These are phyloP conservation scores for Ulmus americana DNA, from an alignment of 331 rosid genomes.

Conservation along the genomic window DNA sequence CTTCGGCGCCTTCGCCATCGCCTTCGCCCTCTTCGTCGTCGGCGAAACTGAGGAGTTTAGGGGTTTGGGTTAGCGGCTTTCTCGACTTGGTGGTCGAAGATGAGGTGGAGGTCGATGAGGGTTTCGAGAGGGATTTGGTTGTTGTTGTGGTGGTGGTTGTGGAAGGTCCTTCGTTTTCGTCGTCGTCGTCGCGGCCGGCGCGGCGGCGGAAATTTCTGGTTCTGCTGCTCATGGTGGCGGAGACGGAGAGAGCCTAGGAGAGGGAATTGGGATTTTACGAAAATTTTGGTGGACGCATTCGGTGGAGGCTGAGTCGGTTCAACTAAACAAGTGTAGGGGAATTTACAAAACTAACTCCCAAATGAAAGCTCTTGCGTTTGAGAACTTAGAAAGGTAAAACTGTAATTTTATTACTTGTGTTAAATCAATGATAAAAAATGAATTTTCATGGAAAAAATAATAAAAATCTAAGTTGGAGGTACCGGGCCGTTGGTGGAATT, in stretches of 20 bases:
- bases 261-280: background rate
- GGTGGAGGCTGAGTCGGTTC: background rate
- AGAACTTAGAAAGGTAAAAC: too few species aligned
- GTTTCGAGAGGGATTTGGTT: constrained; percentile 23
- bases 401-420: too few species aligned
- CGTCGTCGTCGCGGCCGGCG: constrained; percentile 31
- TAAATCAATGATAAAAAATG: too few species aligned
- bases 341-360: too few species aligned
- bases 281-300: background rate
- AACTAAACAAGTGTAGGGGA: too few species aligned
- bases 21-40: constrained; percentile 56
- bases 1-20: constrained; percentile 54
- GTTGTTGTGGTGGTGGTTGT: constrained; percentile 20
- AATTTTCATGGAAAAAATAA: too few species aligned
- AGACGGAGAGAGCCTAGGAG: background rate
- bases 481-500: too few species aligned
- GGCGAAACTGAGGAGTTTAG: constrained; percentile 78
- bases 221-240: constrained; percentile 43
- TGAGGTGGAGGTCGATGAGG: constrained; percentile 26
- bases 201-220: constrained; percentile 82
- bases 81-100: constrained; percentile 42
- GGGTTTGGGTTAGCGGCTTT: constrained; percentile 42
- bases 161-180: constrained; percentile 31
- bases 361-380: too few species aligned
- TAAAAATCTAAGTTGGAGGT: too few species aligned